A percentile compares a stretch with the other conserved stretches of the same genome.
Conservation (phyloP, 306 rosid genomes). For the Casuarina equisetifolia region DNA sequence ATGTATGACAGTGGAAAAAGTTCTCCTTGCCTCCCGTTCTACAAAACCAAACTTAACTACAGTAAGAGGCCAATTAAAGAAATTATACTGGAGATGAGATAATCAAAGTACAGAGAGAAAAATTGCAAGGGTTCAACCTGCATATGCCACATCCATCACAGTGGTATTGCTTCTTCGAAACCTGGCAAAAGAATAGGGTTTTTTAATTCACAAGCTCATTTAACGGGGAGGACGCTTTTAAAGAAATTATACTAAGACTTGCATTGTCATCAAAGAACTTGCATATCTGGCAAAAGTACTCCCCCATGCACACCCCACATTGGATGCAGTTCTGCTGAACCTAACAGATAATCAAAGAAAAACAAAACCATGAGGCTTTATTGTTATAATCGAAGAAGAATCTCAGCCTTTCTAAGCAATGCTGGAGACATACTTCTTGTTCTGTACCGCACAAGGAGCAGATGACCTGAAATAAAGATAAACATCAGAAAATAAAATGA, state of each 20-base stretch:
- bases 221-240: neutral
- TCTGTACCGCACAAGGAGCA: slow-evolving; percentile 75
- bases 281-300: slow-evolving; percentile 75
- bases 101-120: neutral
- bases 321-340: slow-evolving; percentile 71
- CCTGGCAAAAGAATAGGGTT: slow-evolving; percentile 22
- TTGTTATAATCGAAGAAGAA: neutral
- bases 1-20: slow-evolving; percentile 66
- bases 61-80: neutral
- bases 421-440: slow-evolving; percentile 60
- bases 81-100: slow-evolving; percentile 4
- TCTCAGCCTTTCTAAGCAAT: neutral
- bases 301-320: slow-evolving; percentile 83
- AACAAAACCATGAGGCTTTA: neutral
- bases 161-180: slow-evolving; percentile 67
- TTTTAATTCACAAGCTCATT: neutral
- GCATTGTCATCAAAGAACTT: slow-evolving; percentile 75
- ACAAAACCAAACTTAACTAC: slow-evolving; percentile 7
- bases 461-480: slow-evolving; percentile 48
- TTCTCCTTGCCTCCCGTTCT: slow-evolving; percentile 73
- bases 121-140: slow-evolving; percentile 40
- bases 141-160: slow-evolving; percentile 84
- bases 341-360: slow-evolving; percentile 33
- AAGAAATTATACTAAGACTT: slow-evolving; percentile 13
- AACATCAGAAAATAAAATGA: neutral